Conservation (phyloP, 2,329 filamentous ascomycete species). For the Rosellinia necatrix region DNA sequence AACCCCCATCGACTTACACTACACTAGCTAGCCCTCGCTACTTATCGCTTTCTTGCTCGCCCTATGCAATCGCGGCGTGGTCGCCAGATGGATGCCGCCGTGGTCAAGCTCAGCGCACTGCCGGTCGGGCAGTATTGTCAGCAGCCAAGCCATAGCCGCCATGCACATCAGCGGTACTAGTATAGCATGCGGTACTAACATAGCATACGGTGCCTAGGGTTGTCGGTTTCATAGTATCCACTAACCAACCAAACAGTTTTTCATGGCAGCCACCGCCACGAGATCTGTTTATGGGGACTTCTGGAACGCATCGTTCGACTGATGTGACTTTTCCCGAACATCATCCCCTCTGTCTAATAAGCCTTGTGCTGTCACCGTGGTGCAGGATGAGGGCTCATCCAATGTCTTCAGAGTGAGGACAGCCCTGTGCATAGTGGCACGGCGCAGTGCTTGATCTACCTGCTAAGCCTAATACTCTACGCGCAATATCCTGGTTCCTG, state of each 20-base stretch:
- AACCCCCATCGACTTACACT: too few species aligned
- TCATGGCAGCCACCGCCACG: conserved; percentile 43
- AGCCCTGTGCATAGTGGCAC: conserved; percentile 28
- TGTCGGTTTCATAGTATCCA: conserved; percentile 41
- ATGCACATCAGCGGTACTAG: conserved; percentile 39
- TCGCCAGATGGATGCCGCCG: conserved; percentile 9
- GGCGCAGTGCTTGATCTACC: conserved; percentile 28
- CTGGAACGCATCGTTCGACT: conserved; percentile 32
- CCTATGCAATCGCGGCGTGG: conserved; percentile 23
- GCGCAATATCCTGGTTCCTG: conserved; percentile 25
- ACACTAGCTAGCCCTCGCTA: conserved; percentile 7
- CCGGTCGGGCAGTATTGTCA: conserved; percentile 31
- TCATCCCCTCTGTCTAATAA: conserved; percentile 31
- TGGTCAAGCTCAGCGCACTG: conserved; percentile 17
- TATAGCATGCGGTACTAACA: conserved; percentile 28
- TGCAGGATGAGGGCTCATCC: conserved; percentile 22
- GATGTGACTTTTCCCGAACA: conserved; percentile 34
- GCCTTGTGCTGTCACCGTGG: conserved; percentile 37
- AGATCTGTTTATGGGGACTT: conserved; percentile 36
- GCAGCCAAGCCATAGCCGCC: conserved; percentile 35
- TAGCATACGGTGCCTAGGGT: conserved; percentile 26
- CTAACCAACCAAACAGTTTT: conserved; percentile 41
- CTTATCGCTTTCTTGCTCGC: conserved; percentile 15
- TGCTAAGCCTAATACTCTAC: conserved; percentile 17
- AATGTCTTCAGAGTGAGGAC: conserved; percentile 29